phyloP scores from a whole-genome alignment of 1,284 basidiomycete genomes.

The Austroboletus olivaceoglutinosus region DNA sequence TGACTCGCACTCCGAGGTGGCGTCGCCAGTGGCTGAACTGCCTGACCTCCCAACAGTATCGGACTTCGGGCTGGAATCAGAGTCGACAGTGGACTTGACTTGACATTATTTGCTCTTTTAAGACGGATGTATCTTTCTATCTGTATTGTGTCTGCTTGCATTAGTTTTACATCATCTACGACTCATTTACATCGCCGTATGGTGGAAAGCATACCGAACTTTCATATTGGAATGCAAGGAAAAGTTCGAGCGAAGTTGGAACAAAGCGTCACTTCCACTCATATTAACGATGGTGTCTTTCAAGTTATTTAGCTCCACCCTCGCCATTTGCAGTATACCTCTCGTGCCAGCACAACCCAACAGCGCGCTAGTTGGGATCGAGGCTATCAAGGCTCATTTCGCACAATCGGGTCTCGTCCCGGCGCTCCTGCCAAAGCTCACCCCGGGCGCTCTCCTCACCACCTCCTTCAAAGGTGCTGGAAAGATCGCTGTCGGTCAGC shows the following conservation, averaged over 20 bases:
- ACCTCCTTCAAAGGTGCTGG: constrained; percentile 53
- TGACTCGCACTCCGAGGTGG: constrained; percentile 30
- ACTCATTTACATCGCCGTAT: background rate
- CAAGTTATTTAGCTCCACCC: constrained; percentile 31
- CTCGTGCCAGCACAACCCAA: constrained; percentile 44
- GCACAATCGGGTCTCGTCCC: constrained; percentile 58
- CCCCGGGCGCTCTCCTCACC: constrained; percentile 52
- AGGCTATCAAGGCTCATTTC: constrained; percentile 62
- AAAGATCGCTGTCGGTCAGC: constrained; percentile 55
- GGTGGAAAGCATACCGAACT: constrained; percentile 20
- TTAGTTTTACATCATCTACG: constrained; percentile 23
- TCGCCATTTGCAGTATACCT: constrained; percentile 36
- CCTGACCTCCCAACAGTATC: constrained; percentile 36
- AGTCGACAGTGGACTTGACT: constrained; percentile 21
- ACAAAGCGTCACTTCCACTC: background rate
- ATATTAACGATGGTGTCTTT: constrained; percentile 15
- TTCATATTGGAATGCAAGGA: constrained; percentile 16
- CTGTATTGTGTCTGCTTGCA: constrained; percentile 35
- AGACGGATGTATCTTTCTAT: constrained; percentile 25
- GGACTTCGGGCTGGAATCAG: constrained; percentile 30
- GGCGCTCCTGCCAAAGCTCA: constrained; percentile 52
- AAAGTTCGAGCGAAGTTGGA: background rate
- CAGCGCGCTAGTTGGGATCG: constrained; percentile 40
- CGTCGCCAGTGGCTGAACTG: constrained; percentile 39
- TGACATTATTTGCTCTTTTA: constrained; percentile 26